phyloP scores from a whole-genome alignment of 805 yeast genomes.

The Starmerella stigmatis region DNA sequence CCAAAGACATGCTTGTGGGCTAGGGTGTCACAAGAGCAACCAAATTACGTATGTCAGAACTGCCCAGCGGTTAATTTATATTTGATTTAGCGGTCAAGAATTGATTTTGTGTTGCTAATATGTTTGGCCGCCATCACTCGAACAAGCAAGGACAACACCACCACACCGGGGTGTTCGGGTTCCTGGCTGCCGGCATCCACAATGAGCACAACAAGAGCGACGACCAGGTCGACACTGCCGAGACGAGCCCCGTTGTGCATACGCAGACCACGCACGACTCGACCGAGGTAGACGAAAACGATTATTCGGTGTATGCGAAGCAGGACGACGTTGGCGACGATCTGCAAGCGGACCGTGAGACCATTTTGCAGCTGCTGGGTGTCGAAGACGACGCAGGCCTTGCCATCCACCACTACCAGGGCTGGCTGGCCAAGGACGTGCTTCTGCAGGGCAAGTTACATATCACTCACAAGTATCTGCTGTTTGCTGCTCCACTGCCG shows the following conservation, averaged over 20 bases:
- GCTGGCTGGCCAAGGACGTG: conserved; percentile 72
- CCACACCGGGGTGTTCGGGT: conserved; percentile 1
- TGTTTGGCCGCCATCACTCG: background rate
- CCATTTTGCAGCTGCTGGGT: conserved; percentile 5
- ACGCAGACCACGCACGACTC: background rate
- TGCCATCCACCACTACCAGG: conserved; percentile 9
- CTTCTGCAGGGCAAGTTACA: conserved; percentile 77
- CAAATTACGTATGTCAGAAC: no score
- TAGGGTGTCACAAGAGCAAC: no score
- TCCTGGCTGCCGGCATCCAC: conserved; percentile 1
- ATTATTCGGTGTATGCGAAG: background rate
- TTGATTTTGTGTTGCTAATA: no score
- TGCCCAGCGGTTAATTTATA: no score
- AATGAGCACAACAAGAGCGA: background rate
- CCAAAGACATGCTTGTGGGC: no score
- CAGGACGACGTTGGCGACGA: background rate
- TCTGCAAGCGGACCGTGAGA: conserved; percentile 7
- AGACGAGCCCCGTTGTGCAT: no score
- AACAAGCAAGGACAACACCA: no score
- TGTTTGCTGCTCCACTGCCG: conserved; percentile 75
- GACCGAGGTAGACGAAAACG: background rate
- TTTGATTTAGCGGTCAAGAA: no score
- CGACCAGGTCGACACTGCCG: background rate
- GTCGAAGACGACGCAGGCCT: conserved; percentile 7
- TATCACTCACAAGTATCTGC: conserved; percentile 50